Evolutionary conservation across 805 yeast genomes (phyloP).

Genomic region (Candida peoriensis): DNA sequence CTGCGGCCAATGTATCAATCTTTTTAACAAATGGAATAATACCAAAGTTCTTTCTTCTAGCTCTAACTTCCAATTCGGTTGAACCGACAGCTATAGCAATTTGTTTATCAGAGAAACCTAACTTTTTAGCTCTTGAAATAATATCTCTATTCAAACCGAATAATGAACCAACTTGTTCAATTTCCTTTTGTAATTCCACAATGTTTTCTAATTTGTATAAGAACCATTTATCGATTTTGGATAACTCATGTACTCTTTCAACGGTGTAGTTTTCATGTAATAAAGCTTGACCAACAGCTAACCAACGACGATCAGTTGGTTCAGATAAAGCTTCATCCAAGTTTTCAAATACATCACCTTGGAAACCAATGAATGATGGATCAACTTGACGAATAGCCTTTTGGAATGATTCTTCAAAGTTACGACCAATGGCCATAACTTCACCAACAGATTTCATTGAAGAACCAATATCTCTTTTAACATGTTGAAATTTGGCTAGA

Average conservation of each 20-base stretch:
- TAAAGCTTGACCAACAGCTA: conserved; percentile 97
- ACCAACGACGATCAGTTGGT: conserved; percentile 96
- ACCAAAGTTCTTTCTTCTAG: conserved; percentile 71
- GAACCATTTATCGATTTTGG: conserved; percentile 96
- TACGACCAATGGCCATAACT: conserved; percentile 98
- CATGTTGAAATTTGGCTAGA: conserved; percentile 90
- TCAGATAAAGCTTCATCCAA: conserved; percentile 72
- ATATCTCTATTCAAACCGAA: conserved; percentile 60
- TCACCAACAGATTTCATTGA: conserved; percentile 99
- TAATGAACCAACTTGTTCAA: conserved; percentile 60
- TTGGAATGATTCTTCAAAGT: conserved; percentile 95
- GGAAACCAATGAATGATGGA: conserved; percentile 87
- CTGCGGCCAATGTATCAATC: conserved; percentile 97
- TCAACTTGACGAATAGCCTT: conserved; percentile 96
- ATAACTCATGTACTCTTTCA: conserved; percentile 84
- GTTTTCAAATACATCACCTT: conserved; percentile 75
- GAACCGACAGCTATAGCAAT: conserved; percentile 73
- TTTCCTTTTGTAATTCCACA: conserved; percentile 74
- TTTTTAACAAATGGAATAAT: conserved; percentile 92
- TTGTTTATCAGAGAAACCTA: conserved; percentile 95
- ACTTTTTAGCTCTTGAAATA: conserved; percentile 76
- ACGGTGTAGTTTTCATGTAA: conserved; percentile 87
- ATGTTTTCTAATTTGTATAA: conserved; percentile 88
- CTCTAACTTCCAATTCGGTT: conserved; percentile 77
- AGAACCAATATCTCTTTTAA: conserved; percentile 87